Percentiles rank a stretch among this genome's conserved stretches.
Conservation (phyloP, 306 rosid species). For the Inga oerstediana region DNA sequence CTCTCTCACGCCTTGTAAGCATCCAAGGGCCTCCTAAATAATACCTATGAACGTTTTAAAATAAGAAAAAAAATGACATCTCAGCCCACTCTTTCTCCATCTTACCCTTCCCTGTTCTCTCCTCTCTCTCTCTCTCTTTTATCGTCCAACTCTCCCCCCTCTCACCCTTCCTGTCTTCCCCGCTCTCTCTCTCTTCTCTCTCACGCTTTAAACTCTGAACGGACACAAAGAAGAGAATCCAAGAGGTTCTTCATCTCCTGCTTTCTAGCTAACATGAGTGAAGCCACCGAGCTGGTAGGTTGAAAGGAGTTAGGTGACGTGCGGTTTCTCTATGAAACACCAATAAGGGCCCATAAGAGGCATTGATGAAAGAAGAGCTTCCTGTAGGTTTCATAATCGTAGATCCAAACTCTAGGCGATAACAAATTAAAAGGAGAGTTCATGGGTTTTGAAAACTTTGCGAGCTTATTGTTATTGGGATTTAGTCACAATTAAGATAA, state of each 20-base stretch:
- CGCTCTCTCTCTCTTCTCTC: too few relatives aligned
- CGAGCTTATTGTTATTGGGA: constrained; percentile 47
- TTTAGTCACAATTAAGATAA: constrained; percentile 48
- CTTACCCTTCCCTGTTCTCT: too few relatives aligned
- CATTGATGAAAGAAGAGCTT: constrained; percentile 48
- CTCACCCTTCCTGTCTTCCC: too few relatives aligned
- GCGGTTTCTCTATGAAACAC: constrained; percentile 64
- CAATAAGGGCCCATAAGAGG: constrained; percentile 59
- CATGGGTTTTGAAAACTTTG: constrained; percentile 58
- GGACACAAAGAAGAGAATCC: constrained; percentile 27
- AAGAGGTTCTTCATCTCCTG: constrained; percentile 43
- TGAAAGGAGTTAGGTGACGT: constrained; percentile 52
- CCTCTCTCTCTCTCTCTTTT: too few relatives aligned
- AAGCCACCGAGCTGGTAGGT: constrained; percentile 38
- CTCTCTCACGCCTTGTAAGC: too few relatives aligned
- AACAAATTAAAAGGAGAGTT: constrained; percentile 38
- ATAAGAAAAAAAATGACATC: too few relatives aligned
- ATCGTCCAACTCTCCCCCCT: too few relatives aligned
- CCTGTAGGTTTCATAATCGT: constrained; percentile 42
- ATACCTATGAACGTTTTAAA: too few relatives aligned
- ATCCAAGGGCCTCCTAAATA: too few relatives aligned
- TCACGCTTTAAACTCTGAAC: too few relatives aligned
- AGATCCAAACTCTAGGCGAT: constrained; percentile 54
- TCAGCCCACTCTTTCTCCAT: too few relatives aligned
- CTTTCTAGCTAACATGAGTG: constrained; percentile 26